Evolutionary conservation across 1,139 yeast species (phyloP), one percentile per base, ranked within the genome.

Genomic region (Yamadazyma friedrichii): DNA sequence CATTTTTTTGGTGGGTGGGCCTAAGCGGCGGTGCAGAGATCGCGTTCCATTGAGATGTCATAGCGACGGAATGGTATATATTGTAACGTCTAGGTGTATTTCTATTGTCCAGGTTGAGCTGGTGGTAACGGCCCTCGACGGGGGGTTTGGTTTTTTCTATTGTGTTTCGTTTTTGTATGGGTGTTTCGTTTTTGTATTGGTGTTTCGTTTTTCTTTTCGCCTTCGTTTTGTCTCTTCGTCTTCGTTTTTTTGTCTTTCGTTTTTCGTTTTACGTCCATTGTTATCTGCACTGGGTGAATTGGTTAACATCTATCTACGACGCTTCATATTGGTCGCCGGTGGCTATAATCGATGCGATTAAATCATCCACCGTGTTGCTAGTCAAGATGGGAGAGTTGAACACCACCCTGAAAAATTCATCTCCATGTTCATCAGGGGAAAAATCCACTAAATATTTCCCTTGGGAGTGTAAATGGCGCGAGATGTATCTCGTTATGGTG

Each of bases 401-500:
- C 10, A 88, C 96, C 15, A 85, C 94, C 45, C 96, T 67, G 70
- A 88, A 87, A 56, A 88, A 88, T 58, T 87, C 95, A 34, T 72
- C 62, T 32, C 66, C 69, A 31, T 52, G 51, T 30, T 79, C 78
- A 41, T 81, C 79, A 3, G 95, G 95, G n/a, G 95, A 84, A 58
- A 78, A 88, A 58, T 88, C 96, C 29, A 88, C 78, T 53, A 88
- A 67, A 56, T 83, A 88, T 52, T 78, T 74, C 8, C 89, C 89
- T 31, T 70, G 60, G 33, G 66, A 60, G 52, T 84, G 89, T 44
- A 88, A 67, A 46, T 70, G 71, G n/a, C 76, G 58, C 2, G 87
- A 86, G 41, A 88, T 82, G 49, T 53, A 63, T 38, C 93, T 66
- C 1, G 95, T 87, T n/a, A 70, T 64, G 13, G 58, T 61, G 1